Conservation (phyloP, 805 yeast genomes). For the Hanseniaspora thailandica region DNA sequence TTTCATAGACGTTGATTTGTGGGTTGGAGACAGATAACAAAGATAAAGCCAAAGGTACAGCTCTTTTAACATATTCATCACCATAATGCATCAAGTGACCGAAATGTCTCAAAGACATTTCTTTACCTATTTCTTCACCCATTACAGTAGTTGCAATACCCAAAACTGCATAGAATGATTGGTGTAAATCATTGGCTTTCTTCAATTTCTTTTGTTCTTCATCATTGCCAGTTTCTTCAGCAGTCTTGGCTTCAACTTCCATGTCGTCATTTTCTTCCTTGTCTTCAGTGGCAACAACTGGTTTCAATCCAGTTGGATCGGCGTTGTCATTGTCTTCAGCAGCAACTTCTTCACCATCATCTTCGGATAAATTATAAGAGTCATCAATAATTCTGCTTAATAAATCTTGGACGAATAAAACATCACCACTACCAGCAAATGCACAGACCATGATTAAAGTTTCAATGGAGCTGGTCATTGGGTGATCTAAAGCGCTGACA, state of each 20-base stretch:
- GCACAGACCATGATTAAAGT: constrained; percentile 87
- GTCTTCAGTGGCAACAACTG: constrained; percentile 20
- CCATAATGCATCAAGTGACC: constrained; percentile 98
- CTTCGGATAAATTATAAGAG: constrained; percentile 50
- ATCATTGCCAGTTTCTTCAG: constrained; percentile 23
- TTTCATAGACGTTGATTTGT: constrained; percentile 92
- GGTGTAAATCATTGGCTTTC: constrained; percentile 27
- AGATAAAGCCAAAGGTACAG: constrained; percentile 98
- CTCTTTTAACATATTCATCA: constrained; percentile 74
- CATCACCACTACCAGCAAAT: constrained; percentile 96
- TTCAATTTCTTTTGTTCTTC: constrained; percentile 25
- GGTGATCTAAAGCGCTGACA: constrained; percentile 88
- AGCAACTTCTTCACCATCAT: constrained; percentile 25
- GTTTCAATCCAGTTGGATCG: constrained; percentile 18
- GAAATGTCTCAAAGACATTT: constrained; percentile 93
- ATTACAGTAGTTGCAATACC: constrained; percentile 90
- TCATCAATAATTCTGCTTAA: constrained; percentile 70
- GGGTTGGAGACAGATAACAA: constrained; percentile 86
- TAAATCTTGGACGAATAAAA: constrained; percentile 80
- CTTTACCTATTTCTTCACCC: constrained; percentile 97
- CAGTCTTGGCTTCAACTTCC: constrained; percentile 23
- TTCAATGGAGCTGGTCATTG: constrained; percentile 77
- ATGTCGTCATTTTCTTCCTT: constrained; percentile 30
- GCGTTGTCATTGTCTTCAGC: constrained; percentile 26
- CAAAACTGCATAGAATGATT: constrained; percentile 72